Conservation (phyloP, 1,284 basidiomycete genomes). For the Takashimella koratensis region DNA sequence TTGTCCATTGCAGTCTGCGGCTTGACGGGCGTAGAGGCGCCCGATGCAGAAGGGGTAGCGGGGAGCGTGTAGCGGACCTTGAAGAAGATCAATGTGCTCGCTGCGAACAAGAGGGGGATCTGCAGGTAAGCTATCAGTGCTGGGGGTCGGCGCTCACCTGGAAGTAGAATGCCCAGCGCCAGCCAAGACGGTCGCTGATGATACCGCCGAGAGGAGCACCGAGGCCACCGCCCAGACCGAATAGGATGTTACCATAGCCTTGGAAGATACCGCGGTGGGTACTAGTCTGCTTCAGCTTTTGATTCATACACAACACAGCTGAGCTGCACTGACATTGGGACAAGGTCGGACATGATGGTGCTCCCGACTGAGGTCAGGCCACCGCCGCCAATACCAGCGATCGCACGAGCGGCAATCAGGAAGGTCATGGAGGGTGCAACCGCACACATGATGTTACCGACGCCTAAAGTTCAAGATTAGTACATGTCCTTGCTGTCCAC, state of each 20-base stretch:
- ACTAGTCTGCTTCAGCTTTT: conserved; percentile 47
- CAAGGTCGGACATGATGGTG: conserved; percentile 45
- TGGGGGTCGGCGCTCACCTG: conserved; percentile 52
- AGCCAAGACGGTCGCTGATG: conserved; percentile 76
- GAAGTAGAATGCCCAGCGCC: conserved; percentile 59
- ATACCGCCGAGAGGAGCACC: conserved; percentile 83
- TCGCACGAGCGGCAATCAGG: conserved; percentile 69
- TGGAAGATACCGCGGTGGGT: conserved; percentile 83
- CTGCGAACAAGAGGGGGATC: conserved; percentile 69
- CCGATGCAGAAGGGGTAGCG: conserved; percentile 34
- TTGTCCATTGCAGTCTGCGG: conserved; percentile 61
- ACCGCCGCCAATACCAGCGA: conserved; percentile 80
- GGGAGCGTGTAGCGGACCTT: conserved; percentile 58
- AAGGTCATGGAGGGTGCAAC: conserved; percentile 75
- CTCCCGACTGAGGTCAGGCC: conserved; percentile 33
- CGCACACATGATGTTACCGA: conserved; percentile 76
- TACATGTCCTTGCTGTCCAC: too few relatives aligned
- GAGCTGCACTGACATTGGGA: conserved; percentile 37
- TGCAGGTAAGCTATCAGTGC: conserved; percentile 66
- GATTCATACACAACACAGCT: not conserved
- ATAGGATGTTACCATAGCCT: conserved; percentile 76
- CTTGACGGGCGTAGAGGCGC: conserved; percentile 59
- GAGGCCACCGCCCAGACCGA: conserved; percentile 56
- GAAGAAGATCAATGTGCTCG: conserved; percentile 62
- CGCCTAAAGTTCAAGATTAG: too few relatives aligned